Conservation (phyloP, 2,329 filamentous ascomycete genomes). For the Ilyonectria destructans region DNA sequence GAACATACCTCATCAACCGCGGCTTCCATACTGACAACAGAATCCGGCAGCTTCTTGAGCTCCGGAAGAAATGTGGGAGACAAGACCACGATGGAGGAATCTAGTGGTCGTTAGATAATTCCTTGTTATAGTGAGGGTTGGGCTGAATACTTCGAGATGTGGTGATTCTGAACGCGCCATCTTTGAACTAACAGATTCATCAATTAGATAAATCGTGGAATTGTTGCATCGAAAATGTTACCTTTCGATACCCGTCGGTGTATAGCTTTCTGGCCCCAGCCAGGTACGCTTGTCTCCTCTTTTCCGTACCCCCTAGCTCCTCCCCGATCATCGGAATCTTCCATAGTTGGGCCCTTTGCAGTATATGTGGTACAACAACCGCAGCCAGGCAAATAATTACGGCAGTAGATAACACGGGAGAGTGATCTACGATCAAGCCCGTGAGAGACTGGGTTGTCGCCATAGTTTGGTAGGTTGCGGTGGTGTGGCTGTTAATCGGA, state of each 20-base stretch:
- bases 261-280: conserved; percentile 32
- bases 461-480: conserved; percentile 13
- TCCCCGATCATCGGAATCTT: conserved; percentile 27
- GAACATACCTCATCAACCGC: conserved; percentile 35
- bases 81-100: conserved; percentile 31
- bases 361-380: background rate
- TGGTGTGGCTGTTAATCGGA: background rate
- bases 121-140: background rate
- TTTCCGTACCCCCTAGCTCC: conserved; percentile 28
- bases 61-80: conserved; percentile 37
- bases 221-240: background rate
- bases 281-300: conserved; percentile 36
- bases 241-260: conserved; percentile 34
- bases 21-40: conserved; percentile 35
- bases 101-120: conserved; percentile 16
- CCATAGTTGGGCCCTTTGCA: conserved; percentile 3
- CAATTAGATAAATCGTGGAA: background rate
- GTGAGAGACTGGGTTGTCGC: conserved; percentile 9
- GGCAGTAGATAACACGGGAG: conserved; percentile 18
- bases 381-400: background rate
- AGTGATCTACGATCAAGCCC: conserved; percentile 10
- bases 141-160: conserved; percentile 33
- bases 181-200: conserved; percentile 23
- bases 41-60: conserved; percentile 34
- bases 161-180: conserved; percentile 35